Base-by-base conservation (phyloP, 495 filamentous ascomycete genomes). In the Tuber indicum region DNA sequence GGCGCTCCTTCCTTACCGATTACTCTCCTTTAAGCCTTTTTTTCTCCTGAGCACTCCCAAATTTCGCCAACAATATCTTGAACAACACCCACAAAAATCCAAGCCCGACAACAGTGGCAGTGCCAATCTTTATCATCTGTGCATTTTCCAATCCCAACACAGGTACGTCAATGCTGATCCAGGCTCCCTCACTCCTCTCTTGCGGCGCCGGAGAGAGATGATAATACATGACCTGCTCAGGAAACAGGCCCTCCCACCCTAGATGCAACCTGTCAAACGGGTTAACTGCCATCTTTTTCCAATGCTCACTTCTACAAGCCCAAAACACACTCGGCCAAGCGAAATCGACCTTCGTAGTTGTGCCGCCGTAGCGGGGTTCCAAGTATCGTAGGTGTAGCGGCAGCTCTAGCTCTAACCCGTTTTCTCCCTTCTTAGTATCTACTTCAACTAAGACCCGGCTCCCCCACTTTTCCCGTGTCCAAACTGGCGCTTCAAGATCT, bases 401-500 rank as follows among this genome's bases (percentile, higher is more conserved):
- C 49, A 99, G 88, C 69, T 91, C 90, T 8, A 87, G 75, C 19
- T 79, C 52, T 39, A 76, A 39, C 44, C 45, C 66, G n/a, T 66
- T 71, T 23, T n/a, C 26, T 52, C 42, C 43, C 3, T 46, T 42
- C 45, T 81, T 80, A 69, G 79, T 73, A 49, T 81, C 78, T 26
- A 99, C 87, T 81, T 97, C 91, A 32, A 97, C 80, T 21, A 98
- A 88, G 75, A 94, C 86, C 17, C 88, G 89, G 19, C 91, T 93
- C 32, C 96, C 96, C 96, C 96, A 98, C 75, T 87, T 82, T 41
- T 87, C 83, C 69, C 92, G 86, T 17, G 89, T 89, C 87, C 96
- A 99, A 78, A 91, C 91, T 16, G 96, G 96, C 0, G 93, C 93
- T 85, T 99, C 96, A 71, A 99, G 93, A 79, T 98, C 96, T 5